These are phyloP conservation scores for Amanita rubescens DNA, from an alignment of 768 basidiomycete species.

Conservation along the genomic window DNA sequence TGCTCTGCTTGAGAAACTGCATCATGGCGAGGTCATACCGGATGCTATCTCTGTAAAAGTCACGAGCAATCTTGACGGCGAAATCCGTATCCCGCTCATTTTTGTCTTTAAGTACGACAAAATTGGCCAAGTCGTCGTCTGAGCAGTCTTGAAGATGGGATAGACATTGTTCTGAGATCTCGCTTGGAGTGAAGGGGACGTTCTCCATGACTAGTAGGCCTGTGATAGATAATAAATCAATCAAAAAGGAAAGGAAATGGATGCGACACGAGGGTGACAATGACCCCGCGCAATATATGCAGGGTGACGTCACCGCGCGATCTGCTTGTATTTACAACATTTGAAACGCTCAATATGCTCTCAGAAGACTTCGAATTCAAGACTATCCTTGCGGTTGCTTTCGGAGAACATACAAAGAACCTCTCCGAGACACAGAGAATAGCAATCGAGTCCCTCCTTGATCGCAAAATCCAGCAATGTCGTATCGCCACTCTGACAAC, in stretches of 20 bases:
- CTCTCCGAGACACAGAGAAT: too few species aligned
- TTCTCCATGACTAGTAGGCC: conserved; percentile 1
- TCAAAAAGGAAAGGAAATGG: background rate
- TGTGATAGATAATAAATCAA: conserved; percentile 1
- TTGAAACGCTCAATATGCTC: too few species aligned
- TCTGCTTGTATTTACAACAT: too few species aligned
- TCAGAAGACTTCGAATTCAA: too few species aligned
- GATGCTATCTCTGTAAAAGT: background rate
- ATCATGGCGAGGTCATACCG: conserved; percentile 1
- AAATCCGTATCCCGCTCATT: conserved; percentile 1
- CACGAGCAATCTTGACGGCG: conserved; percentile 1
- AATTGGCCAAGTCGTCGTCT: conserved; percentile 1
- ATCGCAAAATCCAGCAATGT: too few species aligned
- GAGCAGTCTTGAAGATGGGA: conserved; percentile 2
- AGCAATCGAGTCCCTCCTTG: too few species aligned
- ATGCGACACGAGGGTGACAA: conserved; percentile 1
- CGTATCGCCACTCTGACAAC: too few species aligned
- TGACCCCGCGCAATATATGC: background rate
- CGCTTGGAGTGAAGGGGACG: background rate
- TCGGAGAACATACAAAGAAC: too few species aligned
- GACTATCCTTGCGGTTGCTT: too few species aligned
- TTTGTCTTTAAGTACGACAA: background rate
- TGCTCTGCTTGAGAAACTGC: background rate
- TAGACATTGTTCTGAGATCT: background rate
- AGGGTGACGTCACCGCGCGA: background rate